Percentiles rank a stretch among this genome's conserved stretches.
Evolutionary conservation across 2,329 filamentous ascomycete genomes (phyloP).

Genomic region (Amauroascus niger): DNA sequence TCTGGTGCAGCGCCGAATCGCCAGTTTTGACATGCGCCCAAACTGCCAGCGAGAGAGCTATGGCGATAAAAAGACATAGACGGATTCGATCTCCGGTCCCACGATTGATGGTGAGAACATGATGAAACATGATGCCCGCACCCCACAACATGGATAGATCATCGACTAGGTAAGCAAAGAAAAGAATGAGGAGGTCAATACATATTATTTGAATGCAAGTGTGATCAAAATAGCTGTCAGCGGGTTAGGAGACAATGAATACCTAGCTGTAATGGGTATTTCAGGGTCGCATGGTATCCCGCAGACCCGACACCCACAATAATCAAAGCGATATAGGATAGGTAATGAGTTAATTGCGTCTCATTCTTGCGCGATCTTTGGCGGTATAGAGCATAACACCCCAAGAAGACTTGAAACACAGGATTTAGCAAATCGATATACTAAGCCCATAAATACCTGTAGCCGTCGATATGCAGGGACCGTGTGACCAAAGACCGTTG

Average conservation of each 20-base stretch:
- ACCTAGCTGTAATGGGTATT: conserved; percentile 19
- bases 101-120: conserved; percentile 14
- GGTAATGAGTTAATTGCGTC: conserved; percentile 12
- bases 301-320: conserved; percentile 21
- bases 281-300: conserved; percentile 21
- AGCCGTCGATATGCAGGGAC: background rate
- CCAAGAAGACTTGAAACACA: conserved; percentile 9
- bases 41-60: conserved; percentile 6
- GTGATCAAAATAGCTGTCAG: too few relatives aligned
- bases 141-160: conserved; percentile 16
- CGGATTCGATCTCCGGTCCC: background rate
- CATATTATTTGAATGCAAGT: too few relatives aligned
- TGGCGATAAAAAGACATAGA: conserved; percentile 9
- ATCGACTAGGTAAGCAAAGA: conserved; percentile 8
- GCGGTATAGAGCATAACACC: conserved; percentile 13
- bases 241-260: background rate
- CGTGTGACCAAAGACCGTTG: background rate
- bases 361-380: conserved; percentile 16
- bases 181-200: background rate
- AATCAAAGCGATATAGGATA: conserved; percentile 20
- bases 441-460: background rate
- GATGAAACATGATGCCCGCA: conserved; percentile 15
- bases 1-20: conserved; percentile 13
- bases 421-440: background rate
- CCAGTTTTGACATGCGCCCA: conserved; percentile 14